These are phyloP conservation scores for Alternaria consortialis DNA, from an alignment of 2,329 filamentous ascomycete species.

Conservation along the genomic window DNA sequence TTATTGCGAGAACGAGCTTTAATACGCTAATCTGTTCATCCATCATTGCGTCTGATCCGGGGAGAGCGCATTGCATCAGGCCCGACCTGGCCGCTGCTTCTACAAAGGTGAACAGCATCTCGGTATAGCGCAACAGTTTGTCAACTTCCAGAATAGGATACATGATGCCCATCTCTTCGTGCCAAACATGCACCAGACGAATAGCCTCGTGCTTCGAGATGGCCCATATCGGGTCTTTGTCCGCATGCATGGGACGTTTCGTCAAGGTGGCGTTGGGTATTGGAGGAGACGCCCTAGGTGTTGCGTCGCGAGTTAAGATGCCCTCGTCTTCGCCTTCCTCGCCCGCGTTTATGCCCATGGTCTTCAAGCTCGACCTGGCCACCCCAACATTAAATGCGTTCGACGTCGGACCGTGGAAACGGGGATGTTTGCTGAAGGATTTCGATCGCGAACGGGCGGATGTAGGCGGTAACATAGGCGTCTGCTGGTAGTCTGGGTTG, in stretches of 20 bases:
- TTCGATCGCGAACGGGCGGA: slow-evolving; percentile 51
- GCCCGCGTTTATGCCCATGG: slow-evolving; percentile 81
- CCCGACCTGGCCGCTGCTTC: slow-evolving; percentile 70
- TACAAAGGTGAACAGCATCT: slow-evolving; percentile 75
- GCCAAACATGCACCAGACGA: slow-evolving; percentile 79
- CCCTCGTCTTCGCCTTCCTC: slow-evolving; percentile 71
- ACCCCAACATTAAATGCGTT: slow-evolving; percentile 85
- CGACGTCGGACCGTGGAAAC: slow-evolving; percentile 86
- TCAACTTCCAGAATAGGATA: slow-evolving; percentile 85
- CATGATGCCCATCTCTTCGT: slow-evolving; percentile 92
- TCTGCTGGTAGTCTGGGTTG: slow-evolving; percentile 42
- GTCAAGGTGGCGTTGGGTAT: slow-evolving; percentile 22
- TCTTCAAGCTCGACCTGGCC: slow-evolving; percentile 84
- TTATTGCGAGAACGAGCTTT: slow-evolving; percentile 84
- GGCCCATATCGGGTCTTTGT: slow-evolving; percentile 81
- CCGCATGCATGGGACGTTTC: slow-evolving; percentile 50
- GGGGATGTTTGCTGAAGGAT: slow-evolving; percentile 61
- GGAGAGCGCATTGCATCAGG: slow-evolving; percentile 62
- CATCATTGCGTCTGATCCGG: slow-evolving; percentile 66
- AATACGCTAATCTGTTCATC: slow-evolving; percentile 74
- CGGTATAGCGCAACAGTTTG: slow-evolving; percentile 73
- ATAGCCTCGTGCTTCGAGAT: slow-evolving; percentile 82
- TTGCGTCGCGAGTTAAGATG: slow-evolving; percentile 61
- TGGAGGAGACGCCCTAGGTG: slow-evolving; percentile 59
- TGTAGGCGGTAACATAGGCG: slow-evolving; percentile 45